Evolutionary conservation across 148 eudicot genomes (phyloP).

Genomic region (Silene uniflora): DNA sequence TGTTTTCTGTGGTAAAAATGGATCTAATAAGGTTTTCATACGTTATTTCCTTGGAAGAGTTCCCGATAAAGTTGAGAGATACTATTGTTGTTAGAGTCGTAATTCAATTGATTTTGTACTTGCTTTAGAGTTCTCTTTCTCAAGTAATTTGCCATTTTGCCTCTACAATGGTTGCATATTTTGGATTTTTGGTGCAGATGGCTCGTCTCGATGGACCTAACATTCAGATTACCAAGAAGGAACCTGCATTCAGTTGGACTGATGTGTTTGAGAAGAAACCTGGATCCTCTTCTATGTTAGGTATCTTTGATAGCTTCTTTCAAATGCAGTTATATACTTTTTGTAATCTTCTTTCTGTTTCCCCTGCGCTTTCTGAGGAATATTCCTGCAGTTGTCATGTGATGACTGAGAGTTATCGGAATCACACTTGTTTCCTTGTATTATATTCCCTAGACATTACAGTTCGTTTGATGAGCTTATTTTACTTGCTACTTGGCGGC

Average conservation of each 20-base stretch:
- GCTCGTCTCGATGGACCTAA: conserved; percentile 72
- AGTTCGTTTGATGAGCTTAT: not conserved
- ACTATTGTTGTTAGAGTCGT: not conserved
- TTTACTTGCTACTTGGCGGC: not conserved
- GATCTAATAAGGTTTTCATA: not conserved
- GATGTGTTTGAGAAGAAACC: conserved; percentile 62
- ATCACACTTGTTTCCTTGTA: conserved; percentile 1
- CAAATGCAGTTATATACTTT: not conserved
- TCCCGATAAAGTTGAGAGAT: not conserved
- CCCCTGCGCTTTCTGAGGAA: not conserved
- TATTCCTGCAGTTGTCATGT: conserved; percentile 8
- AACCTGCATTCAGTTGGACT: conserved; percentile 66
- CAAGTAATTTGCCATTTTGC: not conserved
- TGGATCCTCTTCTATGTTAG: conserved; percentile 34
- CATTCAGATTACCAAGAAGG: conserved; percentile 52
- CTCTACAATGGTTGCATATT: conserved; percentile 1
- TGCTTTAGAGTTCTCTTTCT: conserved; percentile 2
- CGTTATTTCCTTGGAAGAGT: conserved; percentile 3
- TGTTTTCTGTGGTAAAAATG: not conserved
- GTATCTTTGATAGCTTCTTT: conserved; percentile 30
- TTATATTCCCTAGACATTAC: not conserved
- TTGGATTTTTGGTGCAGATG: conserved; percentile 76
- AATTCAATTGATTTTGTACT: not conserved
- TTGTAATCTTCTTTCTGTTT: not conserved
- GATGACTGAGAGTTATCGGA: not conserved